phyloP scores from a whole-genome alignment of 495 filamentous ascomycete species.

The Penicillium parvum region DNA sequence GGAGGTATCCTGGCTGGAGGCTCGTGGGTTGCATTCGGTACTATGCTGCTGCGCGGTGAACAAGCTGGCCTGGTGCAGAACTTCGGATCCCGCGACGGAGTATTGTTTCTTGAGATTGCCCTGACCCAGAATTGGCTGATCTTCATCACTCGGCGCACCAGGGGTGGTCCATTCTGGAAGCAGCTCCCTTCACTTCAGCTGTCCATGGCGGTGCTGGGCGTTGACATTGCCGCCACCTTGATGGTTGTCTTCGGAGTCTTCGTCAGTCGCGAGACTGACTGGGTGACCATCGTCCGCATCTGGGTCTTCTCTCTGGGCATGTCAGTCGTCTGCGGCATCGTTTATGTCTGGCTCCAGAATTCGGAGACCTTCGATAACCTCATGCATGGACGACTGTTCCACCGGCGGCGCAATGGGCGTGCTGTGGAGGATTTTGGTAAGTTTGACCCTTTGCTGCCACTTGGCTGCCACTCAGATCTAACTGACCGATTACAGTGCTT shows the following conservation, averaged over 20 bases:
- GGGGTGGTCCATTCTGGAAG: constrained; percentile 81
- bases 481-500: constrained; percentile 53
- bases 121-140: constrained; percentile 95
- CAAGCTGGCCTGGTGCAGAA: constrained; percentile 83
- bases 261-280: constrained; percentile 58
- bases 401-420: constrained; percentile 69
- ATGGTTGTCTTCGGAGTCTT: constrained; percentile 84
- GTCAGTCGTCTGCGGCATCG: constrained; percentile 59
- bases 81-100: constrained; percentile 72
- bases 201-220: constrained; percentile 65
- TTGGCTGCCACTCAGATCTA: too few species aligned
- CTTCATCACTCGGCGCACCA: constrained; percentile 89
- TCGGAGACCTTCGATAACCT: constrained; percentile 79
- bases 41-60: constrained; percentile 62
- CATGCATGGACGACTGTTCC: constrained; percentile 82
- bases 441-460: too few species aligned
- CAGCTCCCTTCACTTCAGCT: constrained; percentile 81
- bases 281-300: constrained; percentile 76
- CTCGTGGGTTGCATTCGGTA: constrained; percentile 79
- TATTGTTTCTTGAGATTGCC: constrained; percentile 86
- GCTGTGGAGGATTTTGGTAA: constrained; percentile 82
- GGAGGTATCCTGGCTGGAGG: constrained; percentile 75
- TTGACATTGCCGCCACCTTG: constrained; percentile 77
- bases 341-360: constrained; percentile 74
- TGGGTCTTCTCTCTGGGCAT: constrained; percentile 88